Base-by-base conservation (phyloP, 106 monocot species). In the Dioscorea zingiberensis region DNA sequence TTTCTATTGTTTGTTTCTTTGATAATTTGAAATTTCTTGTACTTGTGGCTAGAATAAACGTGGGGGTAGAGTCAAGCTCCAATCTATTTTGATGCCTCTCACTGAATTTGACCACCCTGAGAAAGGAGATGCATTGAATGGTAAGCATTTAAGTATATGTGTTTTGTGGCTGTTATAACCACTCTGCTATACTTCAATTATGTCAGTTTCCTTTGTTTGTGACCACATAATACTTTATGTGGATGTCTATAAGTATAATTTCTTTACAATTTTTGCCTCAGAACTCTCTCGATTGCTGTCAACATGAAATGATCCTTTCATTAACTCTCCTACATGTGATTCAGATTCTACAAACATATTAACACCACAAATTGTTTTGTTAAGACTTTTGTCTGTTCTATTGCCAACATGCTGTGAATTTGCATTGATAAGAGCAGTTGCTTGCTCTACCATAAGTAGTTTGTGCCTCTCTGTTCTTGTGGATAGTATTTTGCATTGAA, bases 101-200 rank as follows among this genome's bases (percentile, higher is more conserved):
- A 76, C 67, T 44, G 94, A 94, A 75, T 90, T 87, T 66, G 85
- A 94, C 81, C 70, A 90, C 14, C 66, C 74, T 19, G 90, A 94
- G 61, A 94, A 90, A 64, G 94, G 90, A 27, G 90, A 94, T 64
- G 90, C 94, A 19, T 53, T 90, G 29, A 74, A 90, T 61, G 94
- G 94, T 90, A 28, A 49, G 82, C 60, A 55, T 17, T 25, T 69
- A 2, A 2, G 25, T 11, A 46, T 12, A 15, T 15, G 12, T 15
- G 53, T 3, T 30, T 38, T 38, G 4, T 38, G 38, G 38, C 10
- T 38, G 38, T 0, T 6, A 38, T 38, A 2, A 38, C 38, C n/a
- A n/a, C n/a, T n/a, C n/a, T n/a, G n/a, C n/a, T n/a, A n/a, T n/a
- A n/a, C n/a, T n/a, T n/a, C n/a, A n/a, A n/a, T n/a, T n/a, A n/a